A percentile compares a stretch with the other conserved stretches of the same genome.
Evolutionary conservation across 2,329 filamentous ascomycete species (phyloP).

Genomic region (Fusarium buxicola): DNA sequence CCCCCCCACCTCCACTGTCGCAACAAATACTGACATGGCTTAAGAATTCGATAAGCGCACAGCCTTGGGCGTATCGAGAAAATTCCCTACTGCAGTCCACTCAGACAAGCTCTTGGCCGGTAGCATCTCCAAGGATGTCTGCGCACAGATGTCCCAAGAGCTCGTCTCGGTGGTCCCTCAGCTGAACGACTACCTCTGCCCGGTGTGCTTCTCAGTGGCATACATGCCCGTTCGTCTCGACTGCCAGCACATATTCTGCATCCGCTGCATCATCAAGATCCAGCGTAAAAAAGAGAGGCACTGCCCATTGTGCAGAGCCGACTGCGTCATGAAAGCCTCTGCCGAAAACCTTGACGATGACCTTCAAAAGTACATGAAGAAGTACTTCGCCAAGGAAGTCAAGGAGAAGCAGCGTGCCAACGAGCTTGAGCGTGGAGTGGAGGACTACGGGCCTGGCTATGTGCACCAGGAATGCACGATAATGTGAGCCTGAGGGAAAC

Average conservation of each 20-base stretch:
- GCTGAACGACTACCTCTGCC: constrained; percentile 85
- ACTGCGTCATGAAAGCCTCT: constrained; percentile 77
- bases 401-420: constrained; percentile 77
- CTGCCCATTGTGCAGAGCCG: constrained; percentile 81
- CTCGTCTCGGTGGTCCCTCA: constrained; percentile 81
- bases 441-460: constrained; percentile 76
- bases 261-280: constrained; percentile 83
- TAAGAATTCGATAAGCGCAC: constrained; percentile 91
- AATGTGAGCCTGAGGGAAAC: constrained; percentile 61
- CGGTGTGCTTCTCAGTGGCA: constrained; percentile 82
- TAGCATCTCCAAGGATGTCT: constrained; percentile 79
- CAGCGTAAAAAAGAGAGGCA: constrained; percentile 75
- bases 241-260: constrained; percentile 85
- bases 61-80: constrained; percentile 73
- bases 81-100: constrained; percentile 69
- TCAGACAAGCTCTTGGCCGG: constrained; percentile 72
- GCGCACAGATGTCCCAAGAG: constrained; percentile 77
- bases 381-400: constrained; percentile 79
- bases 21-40: constrained; percentile 22
- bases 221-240: constrained; percentile 83
- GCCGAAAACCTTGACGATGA: constrained; percentile 76
- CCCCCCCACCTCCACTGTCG: not conserved
- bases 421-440: constrained; percentile 78
- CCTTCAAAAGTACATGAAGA: constrained; percentile 75
- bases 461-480: constrained; percentile 67